These are phyloP conservation scores for Phaeosphaeriaceae sp. DNA, from an alignment of 2,329 filamentous ascomycete species.

Conservation along the genomic window DNA sequence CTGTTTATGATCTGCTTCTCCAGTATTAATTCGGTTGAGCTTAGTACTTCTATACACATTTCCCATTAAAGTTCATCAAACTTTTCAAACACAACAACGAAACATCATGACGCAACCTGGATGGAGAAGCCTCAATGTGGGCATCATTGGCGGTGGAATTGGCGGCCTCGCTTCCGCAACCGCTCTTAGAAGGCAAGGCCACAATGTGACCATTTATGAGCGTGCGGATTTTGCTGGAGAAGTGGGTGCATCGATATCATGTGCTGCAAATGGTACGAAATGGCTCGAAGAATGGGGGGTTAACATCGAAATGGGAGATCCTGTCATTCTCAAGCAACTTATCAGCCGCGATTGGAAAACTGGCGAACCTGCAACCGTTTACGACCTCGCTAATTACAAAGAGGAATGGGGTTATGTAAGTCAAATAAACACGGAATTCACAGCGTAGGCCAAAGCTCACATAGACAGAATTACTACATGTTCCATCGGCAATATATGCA, in stretches of 20 bases:
- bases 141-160: slow-evolving; percentile 58
- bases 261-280: slow-evolving; percentile 70
- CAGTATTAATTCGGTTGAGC: too few relatives aligned
- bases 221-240: slow-evolving; percentile 68
- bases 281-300: slow-evolving; percentile 72
- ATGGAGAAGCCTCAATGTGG: slow-evolving; percentile 35
- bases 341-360: slow-evolving; percentile 73
- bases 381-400: slow-evolving; percentile 68
- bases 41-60: too few relatives aligned
- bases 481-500: slow-evolving; percentile 73
- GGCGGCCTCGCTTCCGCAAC: slow-evolving; percentile 59
- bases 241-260: slow-evolving; percentile 58
- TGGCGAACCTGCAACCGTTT: slow-evolving; percentile 67
- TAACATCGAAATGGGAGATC: slow-evolving; percentile 66
- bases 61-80: neutral
- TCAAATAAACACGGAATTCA: neutral
- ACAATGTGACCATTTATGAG: slow-evolving; percentile 67
- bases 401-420: slow-evolving; percentile 63
- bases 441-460: neutral
- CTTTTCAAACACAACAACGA: neutral
- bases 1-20: neutral
- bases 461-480: slow-evolving; percentile 59
- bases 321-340: slow-evolving; percentile 67
- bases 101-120: slow-evolving; percentile 1
- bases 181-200: slow-evolving; percentile 59